Evolutionary conservation across 2,329 filamentous ascomycete species (phyloP).

Genomic region (Arthroderma sp.): DNA sequence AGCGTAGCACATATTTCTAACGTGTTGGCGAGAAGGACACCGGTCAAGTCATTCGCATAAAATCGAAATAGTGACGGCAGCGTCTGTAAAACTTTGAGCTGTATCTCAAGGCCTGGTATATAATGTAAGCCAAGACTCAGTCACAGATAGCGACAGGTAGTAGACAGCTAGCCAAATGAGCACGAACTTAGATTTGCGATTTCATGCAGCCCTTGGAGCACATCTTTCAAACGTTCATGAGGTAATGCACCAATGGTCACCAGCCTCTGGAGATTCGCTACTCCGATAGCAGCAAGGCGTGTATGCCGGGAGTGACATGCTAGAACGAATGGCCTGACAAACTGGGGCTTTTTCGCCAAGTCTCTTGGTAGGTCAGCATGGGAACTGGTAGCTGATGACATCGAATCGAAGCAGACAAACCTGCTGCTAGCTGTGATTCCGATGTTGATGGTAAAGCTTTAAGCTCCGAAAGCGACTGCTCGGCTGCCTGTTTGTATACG

Average conservation of each 20-base stretch:
- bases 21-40: conserved; percentile 66
- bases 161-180: background rate
- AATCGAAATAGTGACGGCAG: conserved; percentile 82
- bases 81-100: conserved; percentile 89
- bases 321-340: conserved; percentile 87
- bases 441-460: conserved; percentile 62
- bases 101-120: conserved; percentile 59
- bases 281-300: conserved; percentile 77
- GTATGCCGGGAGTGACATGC: conserved; percentile 82
- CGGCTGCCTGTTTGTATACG: conserved; percentile 54
- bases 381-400: conserved; percentile 9
- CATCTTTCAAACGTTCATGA: conserved; percentile 65
- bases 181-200: conserved; percentile 57
- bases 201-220: conserved; percentile 77
- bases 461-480: conserved; percentile 84
- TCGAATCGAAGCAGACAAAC: conserved; percentile 32
- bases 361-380: conserved; percentile 44
- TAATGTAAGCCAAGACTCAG: conserved; percentile 13
- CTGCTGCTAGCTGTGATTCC: conserved; percentile 62
- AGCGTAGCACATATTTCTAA: conserved; percentile 86
- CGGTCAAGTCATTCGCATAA: conserved; percentile 69
- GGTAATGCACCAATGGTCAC: conserved; percentile 73
- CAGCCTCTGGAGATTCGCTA: conserved; percentile 78
- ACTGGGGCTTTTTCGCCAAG: conserved; percentile 65
- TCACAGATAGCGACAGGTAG: background rate